Evolutionary conservation across 164 flowering plant genomes (phyloP).

Genomic region (Magnolia changhungtana): DNA sequence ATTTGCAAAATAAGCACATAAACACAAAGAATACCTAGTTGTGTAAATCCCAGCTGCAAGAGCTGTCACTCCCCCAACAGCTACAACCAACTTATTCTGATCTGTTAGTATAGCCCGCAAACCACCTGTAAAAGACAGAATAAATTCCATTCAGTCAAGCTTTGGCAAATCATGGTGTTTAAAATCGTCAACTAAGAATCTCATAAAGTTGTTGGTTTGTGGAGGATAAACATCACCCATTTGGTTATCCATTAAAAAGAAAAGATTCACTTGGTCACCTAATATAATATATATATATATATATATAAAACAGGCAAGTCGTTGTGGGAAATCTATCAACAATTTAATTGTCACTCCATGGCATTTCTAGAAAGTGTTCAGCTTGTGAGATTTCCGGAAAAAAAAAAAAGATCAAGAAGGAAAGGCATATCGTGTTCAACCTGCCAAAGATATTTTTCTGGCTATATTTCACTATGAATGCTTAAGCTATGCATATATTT

Average conservation of each 20-base stretch:
- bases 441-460: too few species aligned
- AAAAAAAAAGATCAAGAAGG: neutral
- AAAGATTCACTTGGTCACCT: neutral
- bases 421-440: neutral
- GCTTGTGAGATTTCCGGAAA: neutral
- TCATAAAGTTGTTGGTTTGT: neutral
- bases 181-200: neutral
- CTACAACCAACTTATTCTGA: constrained; percentile 85
- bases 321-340: neutral
- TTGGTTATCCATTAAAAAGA: neutral
- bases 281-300: too few species aligned
- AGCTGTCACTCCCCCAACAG: constrained; percentile 95
- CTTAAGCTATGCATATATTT: neutral
- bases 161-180: neutral
- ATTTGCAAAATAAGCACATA: neutral
- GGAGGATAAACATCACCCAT: neutral
- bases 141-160: neutral
- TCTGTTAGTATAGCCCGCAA: constrained; percentile 80
- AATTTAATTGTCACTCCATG: neutral
- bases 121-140: constrained; percentile 54
- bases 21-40: constrained; percentile 53
- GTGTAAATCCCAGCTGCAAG: constrained; percentile 96
- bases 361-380: too few species aligned
- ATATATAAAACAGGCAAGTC: too few species aligned
- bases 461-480: neutral